phyloP scores from a whole-genome alignment of 441 rosid genomes.

The Populus hybrid region DNA sequence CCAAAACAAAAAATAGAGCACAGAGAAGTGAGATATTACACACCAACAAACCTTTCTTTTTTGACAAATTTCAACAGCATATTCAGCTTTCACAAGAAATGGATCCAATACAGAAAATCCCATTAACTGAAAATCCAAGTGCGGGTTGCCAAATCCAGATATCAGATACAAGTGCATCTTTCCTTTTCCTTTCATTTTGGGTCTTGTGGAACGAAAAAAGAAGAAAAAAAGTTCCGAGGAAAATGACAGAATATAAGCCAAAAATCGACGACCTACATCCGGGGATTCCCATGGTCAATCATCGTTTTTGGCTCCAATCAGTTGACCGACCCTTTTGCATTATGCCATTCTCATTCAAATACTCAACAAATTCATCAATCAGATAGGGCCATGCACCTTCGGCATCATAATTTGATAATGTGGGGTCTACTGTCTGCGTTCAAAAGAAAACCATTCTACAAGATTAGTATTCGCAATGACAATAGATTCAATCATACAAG shows the following conservation, averaged over 20 bases:
- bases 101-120: not conserved
- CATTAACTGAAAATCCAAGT: not conserved
- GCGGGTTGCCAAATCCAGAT: not conserved
- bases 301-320: constrained; percentile 12
- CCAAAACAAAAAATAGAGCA: not conserved
- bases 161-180: not conserved
- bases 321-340: constrained; percentile 17
- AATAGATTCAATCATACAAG: not conserved
- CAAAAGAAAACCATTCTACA: not conserved
- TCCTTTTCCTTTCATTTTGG: not conserved
- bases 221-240: too few species aligned
- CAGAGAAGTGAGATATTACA: not conserved
- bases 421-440: constrained; percentile 31
- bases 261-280: not conserved
- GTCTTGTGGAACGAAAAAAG: not conserved
- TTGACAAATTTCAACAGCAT: not conserved
- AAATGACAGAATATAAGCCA: not conserved
- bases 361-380: constrained; percentile 91
- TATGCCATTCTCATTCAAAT: constrained; percentile 65
- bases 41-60: not conserved
- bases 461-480: not conserved
- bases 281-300: not conserved
- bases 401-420: constrained; percentile 70
- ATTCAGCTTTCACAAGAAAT: not conserved
- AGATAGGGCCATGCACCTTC: constrained; percentile 99